Base-by-base conservation (phyloP, 805 yeast species). In the Metschnikowia amazonensis region DNA sequence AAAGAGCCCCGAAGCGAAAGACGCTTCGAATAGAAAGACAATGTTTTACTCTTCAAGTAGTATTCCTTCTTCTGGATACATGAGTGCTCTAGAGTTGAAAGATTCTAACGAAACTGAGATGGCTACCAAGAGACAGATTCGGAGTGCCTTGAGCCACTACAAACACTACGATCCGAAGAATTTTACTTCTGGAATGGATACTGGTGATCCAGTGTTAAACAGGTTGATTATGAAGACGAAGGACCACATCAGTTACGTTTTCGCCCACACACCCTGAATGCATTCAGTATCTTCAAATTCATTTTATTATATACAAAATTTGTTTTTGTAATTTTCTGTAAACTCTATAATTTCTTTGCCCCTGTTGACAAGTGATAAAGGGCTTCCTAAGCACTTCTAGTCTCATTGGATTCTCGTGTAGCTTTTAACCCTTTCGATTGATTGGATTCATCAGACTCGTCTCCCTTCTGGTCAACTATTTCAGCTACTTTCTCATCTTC, bases 81-180 rank as follows among this genome's bases (percentile, higher is more conserved):
- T 77, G 34, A 72, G 81, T 18, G 94, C 92, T 0, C 60, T 75
- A n/a, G 73, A 76, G 20, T 68, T 60, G 46, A 66, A 61, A 44
- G 54, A 58, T 8, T 46, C 66, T 2, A 66, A 66, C 8, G 60
- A 51, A n/a, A 40, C 47, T 1, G 53, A 59, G 23, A 28, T 33
- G 18, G 63, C 63, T 40, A 73, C 71, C 41, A 65, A 63, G 43
- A 63, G 63, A 27, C 66, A 77, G 3, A 77, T 85, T 27, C 72
- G 78, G 55, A 75, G 74, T 37, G 85, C 89, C 33, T 66, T 88
- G 20, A 59, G 69, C 17, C 84, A 79, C 11, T 88, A 80, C 59
- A 70, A 70, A 45, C 96, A 88, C 60, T 69, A 79, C 17, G 77
- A 82, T 53, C 86, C 89, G 0, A 23, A 14, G 11, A 30, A 23